Percentiles rank a stretch among this genome's conserved stretches.
These are phyloP conservation scores for Botrytis tulipae DNA, from an alignment of 2,329 filamentous ascomycete species.

Conservation along the genomic window DNA sequence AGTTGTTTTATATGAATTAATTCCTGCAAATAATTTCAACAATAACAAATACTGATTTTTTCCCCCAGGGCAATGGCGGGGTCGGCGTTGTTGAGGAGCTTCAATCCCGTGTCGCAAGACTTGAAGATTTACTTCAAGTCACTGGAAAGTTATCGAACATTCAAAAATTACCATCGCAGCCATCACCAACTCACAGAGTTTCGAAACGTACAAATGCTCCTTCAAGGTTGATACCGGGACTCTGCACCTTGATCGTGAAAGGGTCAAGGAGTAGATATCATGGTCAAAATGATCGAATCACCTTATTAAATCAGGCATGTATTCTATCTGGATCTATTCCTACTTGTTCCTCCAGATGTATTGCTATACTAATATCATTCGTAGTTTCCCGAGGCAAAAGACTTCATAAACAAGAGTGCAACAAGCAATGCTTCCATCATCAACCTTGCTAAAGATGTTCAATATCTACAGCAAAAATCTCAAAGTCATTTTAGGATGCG, in stretches of 20 bases:
- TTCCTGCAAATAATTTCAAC: background rate
- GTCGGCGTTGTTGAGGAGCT: conserved; percentile 16
- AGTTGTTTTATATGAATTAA: background rate
- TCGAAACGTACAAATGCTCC: background rate
- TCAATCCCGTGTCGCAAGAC: conserved; percentile 18
- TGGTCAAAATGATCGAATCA: conserved; percentile 21
- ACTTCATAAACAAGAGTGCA: conserved; percentile 19
- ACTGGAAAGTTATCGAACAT: background rate
- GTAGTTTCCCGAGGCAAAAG: conserved; percentile 15
- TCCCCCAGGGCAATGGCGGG: background rate
- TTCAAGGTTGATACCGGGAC: background rate
- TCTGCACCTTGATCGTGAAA: conserved; percentile 16
- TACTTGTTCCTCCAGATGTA: background rate
- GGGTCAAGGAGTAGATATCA: conserved; percentile 18
- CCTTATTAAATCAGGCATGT: conserved; percentile 12
- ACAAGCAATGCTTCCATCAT: conserved; percentile 8
- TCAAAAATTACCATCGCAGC: background rate
- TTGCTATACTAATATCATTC: background rate
- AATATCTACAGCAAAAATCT: conserved; percentile 22
- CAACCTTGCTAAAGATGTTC: conserved; percentile 18
- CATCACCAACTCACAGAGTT: background rate
- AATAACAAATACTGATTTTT: background rate
- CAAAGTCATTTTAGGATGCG: conserved; percentile 12
- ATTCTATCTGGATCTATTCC: background rate
- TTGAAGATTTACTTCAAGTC: conserved; percentile 19